Evolutionary conservation across 352 stramenopile genomes (phyloP), one percentile per base, ranked within the genome.

Genomic region (Salisapilia sapeloensis): DNA sequence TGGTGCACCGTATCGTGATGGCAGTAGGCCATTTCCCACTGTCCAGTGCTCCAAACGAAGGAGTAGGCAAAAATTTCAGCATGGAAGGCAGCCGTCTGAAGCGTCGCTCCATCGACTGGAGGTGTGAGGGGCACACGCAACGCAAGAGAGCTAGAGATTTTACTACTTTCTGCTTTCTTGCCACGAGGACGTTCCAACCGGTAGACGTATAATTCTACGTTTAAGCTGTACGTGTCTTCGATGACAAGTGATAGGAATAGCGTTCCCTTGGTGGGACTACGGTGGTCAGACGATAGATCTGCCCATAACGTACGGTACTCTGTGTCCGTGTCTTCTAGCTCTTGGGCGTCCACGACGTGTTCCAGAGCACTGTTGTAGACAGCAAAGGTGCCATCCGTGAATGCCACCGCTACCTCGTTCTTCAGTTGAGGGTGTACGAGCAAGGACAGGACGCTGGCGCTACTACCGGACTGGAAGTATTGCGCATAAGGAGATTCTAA

Each of bases 1-100:
- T 53, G 55, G 16, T 34, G 64, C 19, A 80, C 29, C 8, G 51
- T 54, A 24, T 83, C 58, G 26, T 71, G 60, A 20, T 47, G 50
- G 48, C 56, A 53, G 23, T 53, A 46, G 18, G 76, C 23, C 22
- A 55, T 60, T 22, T 75, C 40, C 65, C 70, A 85, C 19, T 50
- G 53, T 17, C 70, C 70, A 6, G 50, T 70, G 7, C 45, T 52
- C 24, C 64, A 59, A 17, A 82, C 48, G 13, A 82, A 46, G 33
- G 70, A 82, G 52, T 65, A 81, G 25, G 65, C 62, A 31, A 79
- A 66, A 8, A 53, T 77, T 28, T 77, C 57, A n/a, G 58, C 60
- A 46, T 82, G 63, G 50, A 82, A 85, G 16, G 63, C 56, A 18
- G 57, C 67, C 0, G 63, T 57, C 15, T 47, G 48, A 12, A 69